Evolutionary conservation across 306 rosid genomes (phyloP).

Genomic region (Cucurbita argyrosperma): DNA sequence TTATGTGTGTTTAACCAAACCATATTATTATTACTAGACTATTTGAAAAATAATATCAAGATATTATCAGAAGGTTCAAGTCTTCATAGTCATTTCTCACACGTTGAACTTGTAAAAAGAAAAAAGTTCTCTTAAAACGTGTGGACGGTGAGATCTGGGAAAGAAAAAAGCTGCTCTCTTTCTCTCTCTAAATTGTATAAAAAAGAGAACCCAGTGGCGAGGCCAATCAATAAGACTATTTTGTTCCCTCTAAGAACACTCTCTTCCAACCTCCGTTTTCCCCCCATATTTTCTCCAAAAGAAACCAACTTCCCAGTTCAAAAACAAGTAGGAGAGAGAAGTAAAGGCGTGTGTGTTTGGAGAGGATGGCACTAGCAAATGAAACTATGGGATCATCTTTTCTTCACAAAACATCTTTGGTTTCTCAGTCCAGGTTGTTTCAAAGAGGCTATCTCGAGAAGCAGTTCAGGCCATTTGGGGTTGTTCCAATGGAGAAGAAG

Average conservation of each 20-base stretch:
- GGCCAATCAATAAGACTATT: not conserved
- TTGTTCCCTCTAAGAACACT: not conserved
- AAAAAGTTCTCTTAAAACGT: not conserved
- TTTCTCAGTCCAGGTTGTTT: constrained; percentile 19
- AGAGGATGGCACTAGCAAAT: constrained; percentile 41
- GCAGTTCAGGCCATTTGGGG: constrained; percentile 19
- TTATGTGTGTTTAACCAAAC: too few species aligned
- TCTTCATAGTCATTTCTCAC: too few species aligned
- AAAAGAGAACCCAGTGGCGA: not conserved
- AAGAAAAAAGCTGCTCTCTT: not conserved
- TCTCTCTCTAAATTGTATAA: not conserved
- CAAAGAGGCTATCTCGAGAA: constrained; percentile 4
- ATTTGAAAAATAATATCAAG: too few species aligned
- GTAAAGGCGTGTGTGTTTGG: not conserved
- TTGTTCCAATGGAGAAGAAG: constrained; percentile 22
- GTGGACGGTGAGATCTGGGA: constrained; percentile 4
- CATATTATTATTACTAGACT: too few species aligned
- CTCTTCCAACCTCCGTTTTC: not conserved
- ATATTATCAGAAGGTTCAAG: too few species aligned
- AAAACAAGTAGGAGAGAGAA: not conserved
- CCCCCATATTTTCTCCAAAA: constrained; percentile 1
- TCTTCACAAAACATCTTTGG: constrained; percentile 25
- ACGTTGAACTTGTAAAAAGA: too few species aligned
- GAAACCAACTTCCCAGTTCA: not conserved
- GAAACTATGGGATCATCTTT: constrained; percentile 37